Evolutionary conservation across 192 early-diverging fungal species (phyloP).

Genomic region (Glomus cerebriforme): DNA sequence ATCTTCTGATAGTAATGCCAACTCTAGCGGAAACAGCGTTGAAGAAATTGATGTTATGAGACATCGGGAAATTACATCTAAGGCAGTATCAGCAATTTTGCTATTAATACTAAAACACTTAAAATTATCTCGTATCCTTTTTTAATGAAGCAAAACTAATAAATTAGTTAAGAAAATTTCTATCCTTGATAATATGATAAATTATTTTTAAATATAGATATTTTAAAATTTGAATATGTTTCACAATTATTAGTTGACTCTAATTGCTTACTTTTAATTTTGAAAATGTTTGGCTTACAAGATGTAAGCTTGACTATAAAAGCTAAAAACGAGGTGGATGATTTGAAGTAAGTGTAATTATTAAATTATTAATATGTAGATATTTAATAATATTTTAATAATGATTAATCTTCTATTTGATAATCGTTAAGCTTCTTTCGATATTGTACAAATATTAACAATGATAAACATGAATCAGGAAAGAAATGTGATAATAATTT

Average conservation of each 20-base stretch:
- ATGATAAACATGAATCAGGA: constrained; percentile 28
- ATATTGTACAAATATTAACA: constrained; percentile 28
- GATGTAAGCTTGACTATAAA: constrained; percentile 50
- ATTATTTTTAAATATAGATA: constrained; percentile 58
- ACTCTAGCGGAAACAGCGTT: neutral
- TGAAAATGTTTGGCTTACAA: constrained; percentile 83
- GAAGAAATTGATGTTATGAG: constrained; percentile 59
- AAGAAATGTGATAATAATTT: constrained; percentile 6
- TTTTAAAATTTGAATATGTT: constrained; percentile 76
- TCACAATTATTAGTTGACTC: constrained; percentile 80
- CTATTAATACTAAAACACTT: constrained; percentile 64
- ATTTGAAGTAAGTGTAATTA: constrained; percentile 48
- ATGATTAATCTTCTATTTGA: neutral
- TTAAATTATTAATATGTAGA: neutral
- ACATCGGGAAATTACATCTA: constrained; percentile 73
- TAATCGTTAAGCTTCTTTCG: constrained; percentile 28
- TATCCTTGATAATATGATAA: neutral
- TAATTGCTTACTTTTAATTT: constrained; percentile 76
- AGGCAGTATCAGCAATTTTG: constrained; percentile 69
- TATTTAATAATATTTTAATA: neutral
- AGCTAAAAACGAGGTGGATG: constrained; percentile 53
- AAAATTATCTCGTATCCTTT: constrained; percentile 64
- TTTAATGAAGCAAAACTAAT: neutral
- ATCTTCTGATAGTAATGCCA: constrained; percentile 22
- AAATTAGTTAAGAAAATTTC: neutral